phyloP scores from a whole-genome alignment of 768 basidiomycete genomes.

The Termitomyces eurrhizus region DNA sequence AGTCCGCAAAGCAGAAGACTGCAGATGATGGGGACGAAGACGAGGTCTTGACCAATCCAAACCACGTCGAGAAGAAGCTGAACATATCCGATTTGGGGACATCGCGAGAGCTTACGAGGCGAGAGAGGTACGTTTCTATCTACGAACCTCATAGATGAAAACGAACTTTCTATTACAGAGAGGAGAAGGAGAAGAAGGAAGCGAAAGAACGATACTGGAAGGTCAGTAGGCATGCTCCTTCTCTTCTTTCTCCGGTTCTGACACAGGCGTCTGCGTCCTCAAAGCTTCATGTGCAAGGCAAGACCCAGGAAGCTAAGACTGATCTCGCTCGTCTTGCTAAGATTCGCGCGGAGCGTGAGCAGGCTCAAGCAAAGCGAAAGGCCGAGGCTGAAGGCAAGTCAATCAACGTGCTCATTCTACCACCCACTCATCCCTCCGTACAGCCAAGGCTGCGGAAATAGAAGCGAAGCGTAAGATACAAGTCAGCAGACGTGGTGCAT shows the following conservation, averaged over 20 bases:
- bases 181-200: conserved; percentile 89
- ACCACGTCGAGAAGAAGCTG: conserved; percentile 69
- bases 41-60: conserved; percentile 73
- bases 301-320: conserved; percentile 87
- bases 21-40: conserved; percentile 47
- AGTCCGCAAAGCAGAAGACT: conserved; percentile 32
- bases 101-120: conserved; percentile 57
- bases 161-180: conserved; percentile 40
- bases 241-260: not conserved
- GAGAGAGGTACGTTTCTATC: conserved; percentile 49
- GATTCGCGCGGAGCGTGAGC: conserved; percentile 86
- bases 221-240: conserved; percentile 31
- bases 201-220: conserved; percentile 88
- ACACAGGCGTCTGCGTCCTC: not conserved
- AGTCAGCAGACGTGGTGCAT: conserved; percentile 16
- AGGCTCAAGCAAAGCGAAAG: conserved; percentile 81
- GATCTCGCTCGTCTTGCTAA: conserved; percentile 84
- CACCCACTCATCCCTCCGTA: not conserved
- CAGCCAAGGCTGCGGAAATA: conserved; percentile 63
- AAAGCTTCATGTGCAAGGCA: conserved; percentile 72
- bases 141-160: not conserved
- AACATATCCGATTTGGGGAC: conserved; percentile 71
- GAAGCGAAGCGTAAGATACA: conserved; percentile 58
- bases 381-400: conserved; percentile 81
- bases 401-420: not conserved